A percentile compares a stretch with the other conserved stretches of the same genome.
phyloP scores from a whole-genome alignment of 2,329 filamentous ascomycete species.

The Chalara sp. region DNA sequence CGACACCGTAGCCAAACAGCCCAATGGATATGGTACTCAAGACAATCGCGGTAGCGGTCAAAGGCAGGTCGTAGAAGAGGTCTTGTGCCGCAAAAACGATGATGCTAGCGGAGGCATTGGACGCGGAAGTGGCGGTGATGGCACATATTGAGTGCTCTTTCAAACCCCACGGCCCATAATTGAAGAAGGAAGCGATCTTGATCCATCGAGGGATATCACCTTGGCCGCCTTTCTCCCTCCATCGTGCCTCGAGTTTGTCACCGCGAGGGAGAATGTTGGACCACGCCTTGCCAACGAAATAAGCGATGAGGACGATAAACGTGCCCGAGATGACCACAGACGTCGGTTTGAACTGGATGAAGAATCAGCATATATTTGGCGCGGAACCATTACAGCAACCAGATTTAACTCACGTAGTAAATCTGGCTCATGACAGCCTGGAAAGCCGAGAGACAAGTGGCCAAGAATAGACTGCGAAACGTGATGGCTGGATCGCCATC shows the following conservation, averaged over 20 bases:
- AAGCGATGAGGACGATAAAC: slow-evolving; percentile 50
- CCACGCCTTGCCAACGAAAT: slow-evolving; percentile 46
- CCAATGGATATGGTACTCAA: slow-evolving; percentile 42
- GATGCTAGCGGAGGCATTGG: slow-evolving; percentile 37
- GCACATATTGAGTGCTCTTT: slow-evolving; percentile 50
- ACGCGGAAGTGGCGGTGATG: slow-evolving; percentile 47
- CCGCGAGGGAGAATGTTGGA: slow-evolving; percentile 42
- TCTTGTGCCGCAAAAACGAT: slow-evolving; percentile 38
- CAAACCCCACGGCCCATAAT: slow-evolving; percentile 43
- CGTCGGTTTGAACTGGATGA: slow-evolving; percentile 45
- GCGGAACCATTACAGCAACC: background rate
- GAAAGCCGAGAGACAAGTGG: slow-evolving; percentile 42
- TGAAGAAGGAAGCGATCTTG: slow-evolving; percentile 36
- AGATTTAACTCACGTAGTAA: slow-evolving; percentile 35
- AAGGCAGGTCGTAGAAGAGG: slow-evolving; percentile 37
- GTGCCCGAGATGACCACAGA: slow-evolving; percentile 40
- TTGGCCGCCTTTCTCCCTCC: slow-evolving; percentile 35
- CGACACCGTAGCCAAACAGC: slow-evolving; percentile 41
- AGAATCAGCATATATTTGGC: slow-evolving; percentile 3
- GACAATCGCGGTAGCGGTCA: slow-evolving; percentile 33
- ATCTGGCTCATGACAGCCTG: slow-evolving; percentile 50
- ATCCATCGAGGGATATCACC: slow-evolving; percentile 38
- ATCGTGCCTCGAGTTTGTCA: slow-evolving; percentile 40
- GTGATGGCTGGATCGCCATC: slow-evolving; percentile 45
- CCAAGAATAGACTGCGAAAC: slow-evolving; percentile 45